Evolutionary conservation across 208 protist species (phyloP).

Genomic region (Phytomonas serpens): DNA sequence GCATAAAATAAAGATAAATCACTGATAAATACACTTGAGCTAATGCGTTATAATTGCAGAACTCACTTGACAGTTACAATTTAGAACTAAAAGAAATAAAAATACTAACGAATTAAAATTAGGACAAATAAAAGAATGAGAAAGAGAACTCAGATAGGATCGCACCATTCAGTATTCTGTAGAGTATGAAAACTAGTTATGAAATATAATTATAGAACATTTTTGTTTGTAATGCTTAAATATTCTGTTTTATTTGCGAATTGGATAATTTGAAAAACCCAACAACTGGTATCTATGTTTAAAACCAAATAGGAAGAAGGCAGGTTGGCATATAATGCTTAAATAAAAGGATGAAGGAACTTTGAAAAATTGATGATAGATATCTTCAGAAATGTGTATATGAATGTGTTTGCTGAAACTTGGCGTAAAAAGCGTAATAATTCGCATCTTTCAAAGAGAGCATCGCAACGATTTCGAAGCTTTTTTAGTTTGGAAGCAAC

Average conservation of each 20-base stretch:
- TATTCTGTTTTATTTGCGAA: neutral
- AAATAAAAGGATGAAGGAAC: conserved; percentile 10
- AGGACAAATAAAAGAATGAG: neutral
- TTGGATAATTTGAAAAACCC: neutral
- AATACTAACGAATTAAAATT: conserved; percentile 1
- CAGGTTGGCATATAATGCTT: conserved; percentile 4
- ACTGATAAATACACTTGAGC: conserved; percentile 8
- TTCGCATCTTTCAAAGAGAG: neutral
- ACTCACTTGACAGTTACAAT: neutral
- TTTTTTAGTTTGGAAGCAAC: neutral
- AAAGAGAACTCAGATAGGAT: neutral
- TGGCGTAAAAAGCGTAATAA: conserved; percentile 1
- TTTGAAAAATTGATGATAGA: neutral
- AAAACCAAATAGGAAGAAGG: conserved; percentile 5
- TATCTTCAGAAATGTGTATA: conserved; percentile 13
- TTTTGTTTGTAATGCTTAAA: neutral
- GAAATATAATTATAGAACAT: neutral
- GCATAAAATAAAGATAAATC: conserved; percentile 3
- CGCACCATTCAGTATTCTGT: neutral
- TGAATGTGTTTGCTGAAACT: conserved; percentile 4
- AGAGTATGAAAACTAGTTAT: neutral
- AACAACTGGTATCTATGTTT: conserved; percentile 4
- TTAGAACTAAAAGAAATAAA: neutral
- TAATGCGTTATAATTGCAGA: conserved; percentile 1
- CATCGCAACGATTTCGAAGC: neutral